Evolutionary conservation across 1,284 basidiomycete genomes (phyloP).

Genomic region (Agroathelia rolfsii): DNA sequence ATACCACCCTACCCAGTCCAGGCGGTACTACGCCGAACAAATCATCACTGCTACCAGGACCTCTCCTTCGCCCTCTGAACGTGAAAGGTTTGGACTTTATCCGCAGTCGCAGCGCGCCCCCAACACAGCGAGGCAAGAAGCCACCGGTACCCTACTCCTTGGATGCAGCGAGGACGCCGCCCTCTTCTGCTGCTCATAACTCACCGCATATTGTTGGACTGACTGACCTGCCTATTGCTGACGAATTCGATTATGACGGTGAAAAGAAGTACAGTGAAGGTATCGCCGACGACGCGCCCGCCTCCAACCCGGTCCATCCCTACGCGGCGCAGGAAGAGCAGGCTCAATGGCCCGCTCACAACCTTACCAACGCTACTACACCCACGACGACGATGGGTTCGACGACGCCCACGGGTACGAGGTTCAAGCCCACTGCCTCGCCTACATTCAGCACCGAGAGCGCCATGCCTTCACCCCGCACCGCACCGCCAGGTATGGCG

Average conservation of each 20-base stretch:
- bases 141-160: too few species aligned
- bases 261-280: too few species aligned
- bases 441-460: not conserved
- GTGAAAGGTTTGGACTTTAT: slow-evolving; percentile 42
- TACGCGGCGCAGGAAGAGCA: too few species aligned
- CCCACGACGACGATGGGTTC: too few species aligned
- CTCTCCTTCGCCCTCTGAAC: slow-evolving; percentile 33
- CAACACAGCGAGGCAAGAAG: slow-evolving; percentile 26
- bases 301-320: too few species aligned
- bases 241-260: too few species aligned
- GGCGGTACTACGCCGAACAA: slow-evolving; percentile 12
- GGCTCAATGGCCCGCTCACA: too few species aligned
- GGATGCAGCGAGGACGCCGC: slow-evolving; percentile 12
- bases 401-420: too few species aligned
- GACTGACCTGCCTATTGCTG: too few species aligned
- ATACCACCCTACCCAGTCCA: slow-evolving; percentile 9
- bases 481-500: too few species aligned
- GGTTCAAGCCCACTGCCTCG: not conserved
- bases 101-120: slow-evolving; percentile 50
- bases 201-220: slow-evolving; percentile 7
- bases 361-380: too few species aligned
- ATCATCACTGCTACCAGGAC: slow-evolving; percentile 15
- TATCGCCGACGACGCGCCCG: too few species aligned
- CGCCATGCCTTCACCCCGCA: slow-evolving; percentile 9
- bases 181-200: slow-evolving; percentile 8